Conservation (phyloP, 208 protist species). For the Crithidia fasciculata region DNA sequence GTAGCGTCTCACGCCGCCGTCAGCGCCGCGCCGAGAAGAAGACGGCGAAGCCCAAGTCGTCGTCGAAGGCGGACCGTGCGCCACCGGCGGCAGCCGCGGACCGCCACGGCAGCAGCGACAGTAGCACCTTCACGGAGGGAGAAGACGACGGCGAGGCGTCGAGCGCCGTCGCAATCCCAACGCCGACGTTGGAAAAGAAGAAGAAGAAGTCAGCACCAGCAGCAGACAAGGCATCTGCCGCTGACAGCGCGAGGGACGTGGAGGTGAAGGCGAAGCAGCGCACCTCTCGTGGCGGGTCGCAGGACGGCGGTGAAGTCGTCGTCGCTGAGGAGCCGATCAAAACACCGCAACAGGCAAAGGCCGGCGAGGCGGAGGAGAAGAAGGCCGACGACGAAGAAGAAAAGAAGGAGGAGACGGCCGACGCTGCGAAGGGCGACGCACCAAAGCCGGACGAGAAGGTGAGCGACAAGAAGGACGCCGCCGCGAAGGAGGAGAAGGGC, state of each 20-base stretch:
- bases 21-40: constrained; percentile 17
- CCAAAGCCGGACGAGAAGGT: not conserved
- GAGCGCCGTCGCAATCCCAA: not conserved
- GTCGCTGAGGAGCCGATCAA: constrained; percentile 20
- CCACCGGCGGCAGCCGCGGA: constrained; percentile 5
- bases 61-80: not conserved
- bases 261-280: not conserved
- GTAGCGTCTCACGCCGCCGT: constrained; percentile 20
- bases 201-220: not conserved
- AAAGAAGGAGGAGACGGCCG: constrained; percentile 15
- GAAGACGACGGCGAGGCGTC: not conserved
- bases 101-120: not conserved
- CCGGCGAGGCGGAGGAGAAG: not conserved
- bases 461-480: not conserved
- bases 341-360: constrained; percentile 1
- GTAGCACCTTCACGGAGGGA: constrained; percentile 5
- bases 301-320: constrained; percentile 3
- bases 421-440: constrained; percentile 4
- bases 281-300: not conserved
- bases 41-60: constrained; percentile 8
- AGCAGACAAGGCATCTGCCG: not conserved
- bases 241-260: not conserved
- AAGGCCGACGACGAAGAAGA: constrained; percentile 8
- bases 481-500: constrained; percentile 10
- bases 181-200: not conserved